Percentiles rank a stretch among this genome's conserved stretches.
Conservation (phyloP, 345 rosid species). For the Rhodomyrtus tomentosa region DNA sequence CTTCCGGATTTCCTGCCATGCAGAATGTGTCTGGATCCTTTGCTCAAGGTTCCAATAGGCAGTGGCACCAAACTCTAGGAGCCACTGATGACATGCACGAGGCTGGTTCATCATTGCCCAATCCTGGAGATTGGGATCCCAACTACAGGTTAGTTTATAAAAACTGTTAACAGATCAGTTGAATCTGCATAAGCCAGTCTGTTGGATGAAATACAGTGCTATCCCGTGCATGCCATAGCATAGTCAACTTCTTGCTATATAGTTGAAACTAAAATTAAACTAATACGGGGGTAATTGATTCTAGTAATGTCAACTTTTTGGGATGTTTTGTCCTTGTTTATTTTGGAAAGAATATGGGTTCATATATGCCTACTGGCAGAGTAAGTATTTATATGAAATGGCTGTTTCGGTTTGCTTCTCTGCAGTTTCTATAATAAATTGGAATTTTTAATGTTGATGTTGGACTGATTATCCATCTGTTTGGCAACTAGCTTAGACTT, state of each 20-base stretch:
- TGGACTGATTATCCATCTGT: background rate
- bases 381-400: background rate
- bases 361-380: background rate
- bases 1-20: constrained; percentile 30
- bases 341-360: background rate
- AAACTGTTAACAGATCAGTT: background rate
- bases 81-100: constrained; percentile 40
- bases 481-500: background rate
- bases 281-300: background rate
- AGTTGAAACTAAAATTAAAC: background rate
- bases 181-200: background rate
- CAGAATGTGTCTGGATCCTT: constrained; percentile 40
- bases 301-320: background rate
- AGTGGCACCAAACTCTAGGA: constrained; percentile 28
- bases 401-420: background rate
- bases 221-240: background rate
- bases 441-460: background rate
- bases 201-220: background rate
- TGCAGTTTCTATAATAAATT: background rate
- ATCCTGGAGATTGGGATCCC: constrained; percentile 99
- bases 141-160: constrained; percentile 61
- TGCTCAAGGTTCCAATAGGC: constrained; percentile 23
- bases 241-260: background rate
- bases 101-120: constrained; percentile 48
- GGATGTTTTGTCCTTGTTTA: background rate